Evolutionary conservation across 106 monocot species (phyloP).

Genomic region (Allium fistulosum): DNA sequence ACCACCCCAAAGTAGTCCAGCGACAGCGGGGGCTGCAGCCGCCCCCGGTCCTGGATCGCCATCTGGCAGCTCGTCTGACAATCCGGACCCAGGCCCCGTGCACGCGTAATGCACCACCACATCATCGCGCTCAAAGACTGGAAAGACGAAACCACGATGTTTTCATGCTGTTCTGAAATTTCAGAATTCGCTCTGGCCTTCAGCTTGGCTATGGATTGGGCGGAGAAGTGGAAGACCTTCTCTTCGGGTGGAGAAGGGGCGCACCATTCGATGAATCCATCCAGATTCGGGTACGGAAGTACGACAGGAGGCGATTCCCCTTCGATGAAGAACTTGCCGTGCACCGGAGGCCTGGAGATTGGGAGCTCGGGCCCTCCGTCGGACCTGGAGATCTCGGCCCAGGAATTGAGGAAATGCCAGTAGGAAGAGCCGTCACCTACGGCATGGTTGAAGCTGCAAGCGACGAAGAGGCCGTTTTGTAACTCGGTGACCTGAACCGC

Average conservation of each 20-base stretch:
- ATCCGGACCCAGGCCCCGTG: slow-evolving; percentile 13
- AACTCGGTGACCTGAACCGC: slow-evolving; percentile 57
- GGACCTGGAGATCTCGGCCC: slow-evolving; percentile 49
- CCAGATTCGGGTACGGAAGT: slow-evolving; percentile 30
- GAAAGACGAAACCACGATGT: slow-evolving; percentile 25
- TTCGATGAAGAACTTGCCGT: slow-evolving; percentile 48
- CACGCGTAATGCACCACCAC: slow-evolving; percentile 52
- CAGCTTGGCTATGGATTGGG: slow-evolving; percentile 20
- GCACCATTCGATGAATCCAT: slow-evolving; percentile 26
- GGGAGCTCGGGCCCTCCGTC: neutral
- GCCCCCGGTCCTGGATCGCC: slow-evolving; percentile 30
- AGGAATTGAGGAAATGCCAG: slow-evolving; percentile 70
- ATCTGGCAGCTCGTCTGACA: slow-evolving; percentile 18
- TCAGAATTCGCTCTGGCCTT: slow-evolving; percentile 50
- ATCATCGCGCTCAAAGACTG: slow-evolving; percentile 41
- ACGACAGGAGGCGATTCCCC: slow-evolving; percentile 30
- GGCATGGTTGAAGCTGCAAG: slow-evolving; percentile 54
- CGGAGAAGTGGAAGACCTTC: slow-evolving; percentile 61
- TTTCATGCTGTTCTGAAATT: too few relatives aligned
- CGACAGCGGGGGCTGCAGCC: slow-evolving; percentile 46
- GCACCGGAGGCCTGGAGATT: slow-evolving; percentile 30
- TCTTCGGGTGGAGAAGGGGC: slow-evolving; percentile 28
- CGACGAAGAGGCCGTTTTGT: slow-evolving; percentile 29
- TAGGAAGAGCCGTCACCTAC: slow-evolving; percentile 58
- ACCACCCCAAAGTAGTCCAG: slow-evolving; percentile 64